phyloP scores from a whole-genome alignment of 768 basidiomycete genomes.

The Udeniomyces megalosporus region DNA sequence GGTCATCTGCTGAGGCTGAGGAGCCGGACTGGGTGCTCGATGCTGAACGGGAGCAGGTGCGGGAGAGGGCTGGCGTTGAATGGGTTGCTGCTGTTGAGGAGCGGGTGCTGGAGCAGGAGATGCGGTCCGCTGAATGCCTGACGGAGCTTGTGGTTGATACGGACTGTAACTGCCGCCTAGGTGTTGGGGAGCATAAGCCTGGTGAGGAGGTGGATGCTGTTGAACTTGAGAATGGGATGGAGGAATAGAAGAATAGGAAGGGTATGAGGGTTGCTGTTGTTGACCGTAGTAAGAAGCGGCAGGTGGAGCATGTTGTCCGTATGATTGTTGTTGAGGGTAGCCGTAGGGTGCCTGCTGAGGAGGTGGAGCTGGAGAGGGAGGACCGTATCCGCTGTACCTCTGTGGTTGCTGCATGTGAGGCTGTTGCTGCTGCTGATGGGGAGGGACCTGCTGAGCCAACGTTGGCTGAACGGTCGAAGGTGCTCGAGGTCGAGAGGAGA shows the following conservation, averaged over 20 bases:
- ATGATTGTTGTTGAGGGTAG: not conserved
- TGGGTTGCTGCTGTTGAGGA: conserved; percentile 8
- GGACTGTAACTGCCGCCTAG: too few relatives aligned
- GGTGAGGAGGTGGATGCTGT: too few relatives aligned
- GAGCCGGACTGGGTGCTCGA: conserved; percentile 22
- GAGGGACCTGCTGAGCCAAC: not conserved
- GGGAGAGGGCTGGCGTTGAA: not conserved
- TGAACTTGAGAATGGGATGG: too few relatives aligned
- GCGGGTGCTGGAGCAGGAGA: conserved; percentile 18
- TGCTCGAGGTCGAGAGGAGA: too few relatives aligned
- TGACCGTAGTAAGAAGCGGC: not conserved
- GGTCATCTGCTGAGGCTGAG: conserved; percentile 46
- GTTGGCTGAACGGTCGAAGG: not conserved
- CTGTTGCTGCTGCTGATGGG: not conserved
- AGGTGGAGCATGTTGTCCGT: not conserved
- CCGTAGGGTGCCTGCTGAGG: conserved; percentile 8
- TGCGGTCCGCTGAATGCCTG: not conserved
- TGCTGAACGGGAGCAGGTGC: not conserved
- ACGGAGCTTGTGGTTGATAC: not conserved
- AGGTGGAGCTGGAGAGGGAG: conserved; percentile 9
- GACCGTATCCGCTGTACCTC: conserved; percentile 5
- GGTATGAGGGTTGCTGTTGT: too few relatives aligned
- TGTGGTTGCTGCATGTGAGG: not conserved
- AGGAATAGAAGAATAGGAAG: too few relatives aligned
- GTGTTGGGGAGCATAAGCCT: too few relatives aligned